Percentiles rank a stretch among this genome's conserved stretches.
phyloP scores from a whole-genome alignment of 2,329 filamentous ascomycete genomes.

The Lachnum nothofagi region DNA sequence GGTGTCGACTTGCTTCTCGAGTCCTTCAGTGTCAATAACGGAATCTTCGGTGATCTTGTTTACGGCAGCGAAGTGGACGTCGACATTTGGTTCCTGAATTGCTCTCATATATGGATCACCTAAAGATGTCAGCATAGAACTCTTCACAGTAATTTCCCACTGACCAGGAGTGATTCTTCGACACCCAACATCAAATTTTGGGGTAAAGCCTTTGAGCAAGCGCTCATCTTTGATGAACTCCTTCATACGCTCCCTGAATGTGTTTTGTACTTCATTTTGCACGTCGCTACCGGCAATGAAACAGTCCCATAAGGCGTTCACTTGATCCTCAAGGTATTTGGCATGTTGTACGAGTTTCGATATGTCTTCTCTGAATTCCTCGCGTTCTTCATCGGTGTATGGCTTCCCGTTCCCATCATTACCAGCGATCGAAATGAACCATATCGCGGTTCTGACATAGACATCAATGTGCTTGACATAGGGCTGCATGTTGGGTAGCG shows the following conservation, averaged over 20 bases:
- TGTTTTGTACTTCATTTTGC: slow-evolving; percentile 37
- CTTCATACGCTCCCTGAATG: slow-evolving; percentile 41
- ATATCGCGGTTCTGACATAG: slow-evolving; percentile 47
- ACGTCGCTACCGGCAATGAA: slow-evolving; percentile 41
- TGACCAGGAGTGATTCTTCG: slow-evolving; percentile 39
- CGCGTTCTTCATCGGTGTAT: slow-evolving; percentile 40
- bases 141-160: not conserved
- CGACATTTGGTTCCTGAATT: slow-evolving; percentile 12
- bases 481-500: slow-evolving; percentile 36
- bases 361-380: slow-evolving; percentile 39
- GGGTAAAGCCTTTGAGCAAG: slow-evolving; percentile 37
- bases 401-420: slow-evolving; percentile 42
- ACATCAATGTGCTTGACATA: slow-evolving; percentile 42
- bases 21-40: slow-evolving; percentile 38
- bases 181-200: slow-evolving; percentile 41
- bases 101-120: slow-evolving; percentile 36
- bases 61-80: slow-evolving; percentile 46
- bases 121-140: too few relatives aligned
- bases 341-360: slow-evolving; percentile 22
- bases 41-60: slow-evolving; percentile 41
- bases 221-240: slow-evolving; percentile 48
- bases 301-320: slow-evolving; percentile 43
- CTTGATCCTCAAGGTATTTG: slow-evolving; percentile 32
- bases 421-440: slow-evolving; percentile 43
- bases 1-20: slow-evolving; percentile 32